A percentile compares a stretch with the other conserved stretches of the same genome.
Conservation (phyloP, 192 early-diverging fungal species). For the Helicostylum pulchrum region DNA sequence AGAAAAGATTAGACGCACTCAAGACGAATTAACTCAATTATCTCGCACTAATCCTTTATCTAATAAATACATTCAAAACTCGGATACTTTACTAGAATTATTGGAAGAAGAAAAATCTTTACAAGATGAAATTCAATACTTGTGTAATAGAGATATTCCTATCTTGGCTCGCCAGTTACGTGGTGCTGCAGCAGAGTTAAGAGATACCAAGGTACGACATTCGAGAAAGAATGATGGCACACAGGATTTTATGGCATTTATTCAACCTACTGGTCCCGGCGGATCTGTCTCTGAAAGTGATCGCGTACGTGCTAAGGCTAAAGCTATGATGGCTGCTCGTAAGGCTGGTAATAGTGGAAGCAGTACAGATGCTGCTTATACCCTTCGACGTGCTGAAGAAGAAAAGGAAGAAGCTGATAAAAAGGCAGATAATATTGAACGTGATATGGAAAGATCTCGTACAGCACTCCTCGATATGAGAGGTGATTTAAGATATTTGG, state of each 20-base stretch:
- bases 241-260: slow-evolving; percentile 22
- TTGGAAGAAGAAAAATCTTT: slow-evolving; percentile 24
- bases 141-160: slow-evolving; percentile 44
- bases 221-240: slow-evolving; percentile 36
- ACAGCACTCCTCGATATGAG: slow-evolving; percentile 38
- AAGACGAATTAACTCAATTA: slow-evolving; percentile 27
- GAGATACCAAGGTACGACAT: slow-evolving; percentile 42
- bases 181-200: slow-evolving; percentile 37
- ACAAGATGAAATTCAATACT: slow-evolving; percentile 39
- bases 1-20: slow-evolving; percentile 41
- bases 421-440: slow-evolving; percentile 41
- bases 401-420: slow-evolving; percentile 47
- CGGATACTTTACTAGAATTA: slow-evolving; percentile 21
- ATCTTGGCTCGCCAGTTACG: slow-evolving; percentile 41
- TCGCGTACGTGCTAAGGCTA: slow-evolving; percentile 49
- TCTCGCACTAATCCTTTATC: slow-evolving; percentile 3
- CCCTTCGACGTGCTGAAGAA: slow-evolving; percentile 39
- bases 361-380: slow-evolving; percentile 22
- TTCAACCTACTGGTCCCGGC: slow-evolving; percentile 51
- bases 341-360: slow-evolving; percentile 41
- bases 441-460: slow-evolving; percentile 39
- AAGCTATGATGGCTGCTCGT: slow-evolving; percentile 53
- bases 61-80: slow-evolving; percentile 11
- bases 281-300: slow-evolving; percentile 51
- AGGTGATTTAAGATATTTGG: slow-evolving; percentile 34